Base-by-base conservation (phyloP, 2,329 filamentous ascomycete genomes). In the Arthrobotrys entomopaga region DNA sequence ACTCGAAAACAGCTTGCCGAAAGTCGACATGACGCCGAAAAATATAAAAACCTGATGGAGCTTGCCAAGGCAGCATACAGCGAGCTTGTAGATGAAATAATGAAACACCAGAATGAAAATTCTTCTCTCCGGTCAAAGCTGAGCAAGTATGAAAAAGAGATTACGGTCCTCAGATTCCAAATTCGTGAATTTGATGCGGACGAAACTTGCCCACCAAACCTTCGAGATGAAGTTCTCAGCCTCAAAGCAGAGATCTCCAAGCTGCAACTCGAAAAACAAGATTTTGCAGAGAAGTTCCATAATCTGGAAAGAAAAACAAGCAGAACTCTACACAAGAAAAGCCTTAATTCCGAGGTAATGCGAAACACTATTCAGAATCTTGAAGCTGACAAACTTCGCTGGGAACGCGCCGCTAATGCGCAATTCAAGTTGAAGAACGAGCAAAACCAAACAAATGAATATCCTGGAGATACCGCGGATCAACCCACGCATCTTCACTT, bases 321-420 rank as follows among this genome's bases (percentile, higher is more conserved):
- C n/a, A 66, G 34, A 6, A 22, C 69, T 0, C 48, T 74, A 5
- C 57, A 67, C 29, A 56, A 63, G 3, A 64, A 34, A 42, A 29
- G 24, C 2, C 46, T 74, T 10, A 29, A 64, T 7, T 20, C 19
- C 0, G 50, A 67, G 24, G 52, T 74, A 2, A 63, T 67, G 63
- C 50, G 49, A 8, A 67, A 67, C 13, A 54, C 57, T 1, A 67
- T 74, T 22, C 29, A 67, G 8, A 74, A 67, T 40, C 52, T 74
- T 4, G 46, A 64, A 22, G 46, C 56, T 16, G 63, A 74, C 8
- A 67, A 64, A 1, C 49, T 48, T 6, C 56, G 40, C 20, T 48
- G 52, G 34, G 16, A 74, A 43, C 20, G 22, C 19, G 63, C 57
- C 6, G 43, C 34, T 7, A 16, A 3, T 11, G 56, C 63, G 24